Conservation (phyloP, 108 stramenopile species). For the Skeletonema tropicum region DNA sequence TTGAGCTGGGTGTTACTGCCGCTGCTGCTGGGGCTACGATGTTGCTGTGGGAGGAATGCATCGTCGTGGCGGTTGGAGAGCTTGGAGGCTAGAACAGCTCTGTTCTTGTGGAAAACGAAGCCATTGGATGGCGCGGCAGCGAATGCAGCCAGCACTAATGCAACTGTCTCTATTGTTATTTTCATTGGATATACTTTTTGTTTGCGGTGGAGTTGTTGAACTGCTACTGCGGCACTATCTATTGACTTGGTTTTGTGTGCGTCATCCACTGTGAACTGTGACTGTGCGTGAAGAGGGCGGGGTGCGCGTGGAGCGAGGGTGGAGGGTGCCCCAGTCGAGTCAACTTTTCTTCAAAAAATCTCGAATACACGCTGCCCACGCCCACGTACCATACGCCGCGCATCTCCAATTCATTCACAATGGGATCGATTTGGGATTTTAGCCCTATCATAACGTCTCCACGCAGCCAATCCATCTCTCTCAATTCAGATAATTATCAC, state of each 20-base stretch:
- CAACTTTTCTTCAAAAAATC: no score
- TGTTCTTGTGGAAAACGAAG: background rate
- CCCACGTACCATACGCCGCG: no score
- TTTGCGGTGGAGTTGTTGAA: no score
- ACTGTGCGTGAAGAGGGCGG: no score
- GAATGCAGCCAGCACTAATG: background rate
- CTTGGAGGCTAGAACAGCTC: background rate
- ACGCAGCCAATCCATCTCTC: background rate
- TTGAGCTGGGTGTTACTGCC: slow-evolving; percentile 33
- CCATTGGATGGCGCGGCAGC: background rate
- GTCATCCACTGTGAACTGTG: background rate
- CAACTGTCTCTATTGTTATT: background rate
- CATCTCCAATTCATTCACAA: no score
- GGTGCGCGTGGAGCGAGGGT: no score
- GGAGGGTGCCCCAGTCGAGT: no score
- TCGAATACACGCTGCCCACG: no score
- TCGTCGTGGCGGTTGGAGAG: background rate
- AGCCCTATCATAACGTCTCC: no score
- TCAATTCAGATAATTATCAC: background rate
- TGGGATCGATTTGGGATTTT: no score
- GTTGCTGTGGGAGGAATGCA: background rate
- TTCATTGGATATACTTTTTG: background rate
- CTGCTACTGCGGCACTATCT: background rate
- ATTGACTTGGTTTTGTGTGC: slow-evolving; percentile 34
- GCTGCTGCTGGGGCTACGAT: background rate